These are phyloP conservation scores for Kazachstania kunashirensis DNA, from an alignment of 805 yeast genomes.

Conservation along the genomic window DNA sequence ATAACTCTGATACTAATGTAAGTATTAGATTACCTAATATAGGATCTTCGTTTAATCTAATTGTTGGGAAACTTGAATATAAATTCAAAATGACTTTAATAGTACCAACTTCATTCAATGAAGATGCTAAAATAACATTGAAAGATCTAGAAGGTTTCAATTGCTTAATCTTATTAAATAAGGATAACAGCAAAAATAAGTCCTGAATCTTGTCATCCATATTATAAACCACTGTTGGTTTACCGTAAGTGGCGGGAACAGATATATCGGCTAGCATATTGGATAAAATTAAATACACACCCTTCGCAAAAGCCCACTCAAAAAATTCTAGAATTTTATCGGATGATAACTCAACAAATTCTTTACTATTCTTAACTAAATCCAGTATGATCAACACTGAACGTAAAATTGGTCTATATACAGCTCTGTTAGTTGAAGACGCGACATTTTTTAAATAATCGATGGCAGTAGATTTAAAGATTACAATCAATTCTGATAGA, in stretches of 20 bases:
- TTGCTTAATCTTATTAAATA: constrained; percentile 49
- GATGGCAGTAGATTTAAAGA: constrained; percentile 40
- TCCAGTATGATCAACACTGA: constrained; percentile 42
- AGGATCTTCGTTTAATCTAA: constrained; percentile 53
- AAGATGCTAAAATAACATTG: constrained; percentile 40
- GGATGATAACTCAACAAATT: constrained; percentile 38
- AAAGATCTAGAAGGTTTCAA: constrained; percentile 41
- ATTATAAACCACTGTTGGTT: constrained; percentile 26
- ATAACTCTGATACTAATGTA: constrained; percentile 58
- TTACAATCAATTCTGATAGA: constrained; percentile 24
- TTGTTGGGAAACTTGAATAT: constrained; percentile 57
- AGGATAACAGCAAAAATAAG: constrained; percentile 48
- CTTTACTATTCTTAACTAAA: constrained; percentile 32
- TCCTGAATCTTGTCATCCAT: constrained; percentile 53
- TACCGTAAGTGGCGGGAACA: constrained; percentile 30
- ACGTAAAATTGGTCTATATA: constrained; percentile 54
- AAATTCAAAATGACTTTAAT: constrained; percentile 52
- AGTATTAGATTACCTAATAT: constrained; percentile 64
- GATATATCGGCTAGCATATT: constrained; percentile 48
- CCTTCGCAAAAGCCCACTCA: constrained; percentile 53
- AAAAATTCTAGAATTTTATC: constrained; percentile 49
- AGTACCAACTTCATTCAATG: constrained; percentile 49
- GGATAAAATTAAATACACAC: constrained; percentile 49
- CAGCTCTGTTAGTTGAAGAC: constrained; percentile 29
- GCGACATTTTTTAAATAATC: constrained; percentile 38